Base-by-base conservation (phyloP, 305 asterid genomes). In the Petunia hybrid region DNA sequence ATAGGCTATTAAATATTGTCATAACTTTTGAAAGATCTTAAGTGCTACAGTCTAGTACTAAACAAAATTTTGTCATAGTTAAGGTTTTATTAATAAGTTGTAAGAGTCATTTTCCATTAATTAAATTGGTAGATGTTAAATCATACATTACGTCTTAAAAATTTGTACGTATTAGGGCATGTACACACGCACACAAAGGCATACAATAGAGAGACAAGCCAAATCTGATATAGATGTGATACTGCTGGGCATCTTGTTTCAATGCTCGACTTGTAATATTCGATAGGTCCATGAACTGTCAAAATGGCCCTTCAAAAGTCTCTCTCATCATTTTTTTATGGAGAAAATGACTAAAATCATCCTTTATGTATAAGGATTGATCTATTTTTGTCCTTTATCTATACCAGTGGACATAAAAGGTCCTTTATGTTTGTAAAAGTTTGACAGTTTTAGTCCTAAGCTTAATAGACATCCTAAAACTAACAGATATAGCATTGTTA, bases 161-260 rank as follows among this genome's bases (percentile, higher is more conserved):
- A 80, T 46, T 78, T 87, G 89, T 78, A 62, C 35, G 69, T 16
- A 81, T 67, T 53, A 79, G 82, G 10, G 81, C 77, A 61, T 56
- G 85, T 87, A 82, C 82, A 68, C 87, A 82, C 64, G 87, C 87
- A 74, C 75, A 73, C 76, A 59, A 22, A 76, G 41, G 22, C 56
- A 43, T 2, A 13, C 22, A 43, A 45, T 5, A 45, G n/a, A 46
- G 61, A 62, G 77, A 31, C 42, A 70, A 4, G 1, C 41, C 60
- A 70, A 69, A 31, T 22, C 56, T 77, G 88, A 88, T 85, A 80
- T 82, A 31, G 89, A 84, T 85, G 87, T 76, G 85, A 81, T 68
- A 79, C 83, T 89, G 84, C 87, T 77, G 77, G 41, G 80, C 84
- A 81, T 75, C 16, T 56, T 77, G 77, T 66, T 79, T 82, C 75